Conservation (phyloP, 495 filamentous ascomycete genomes). For the Tuber microsphaerosporum region DNA sequence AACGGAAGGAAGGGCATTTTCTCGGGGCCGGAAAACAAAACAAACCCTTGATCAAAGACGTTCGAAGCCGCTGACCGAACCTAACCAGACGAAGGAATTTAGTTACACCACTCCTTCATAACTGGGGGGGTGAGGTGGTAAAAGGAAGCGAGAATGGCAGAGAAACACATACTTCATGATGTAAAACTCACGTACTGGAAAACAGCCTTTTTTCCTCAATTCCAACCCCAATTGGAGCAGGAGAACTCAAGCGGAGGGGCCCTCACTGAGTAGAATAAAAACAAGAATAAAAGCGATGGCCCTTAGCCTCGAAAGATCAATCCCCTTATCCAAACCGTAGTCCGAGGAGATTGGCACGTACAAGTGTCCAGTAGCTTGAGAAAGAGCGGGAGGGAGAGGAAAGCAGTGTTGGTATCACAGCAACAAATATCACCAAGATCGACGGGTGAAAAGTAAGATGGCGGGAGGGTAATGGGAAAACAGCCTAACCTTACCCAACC, state of each 20-base stretch:
- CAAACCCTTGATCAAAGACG: slow-evolving; percentile 68
- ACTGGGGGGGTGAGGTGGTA: slow-evolving; percentile 1
- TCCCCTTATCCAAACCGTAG: slow-evolving; percentile 19
- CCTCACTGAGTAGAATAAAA: neutral
- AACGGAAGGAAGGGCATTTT: neutral
- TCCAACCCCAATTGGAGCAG: slow-evolving; percentile 3
- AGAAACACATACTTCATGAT: slow-evolving; percentile 34
- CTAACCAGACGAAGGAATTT: slow-evolving; percentile 48
- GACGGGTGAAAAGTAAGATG: slow-evolving; percentile 7
- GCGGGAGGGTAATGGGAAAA: neutral
- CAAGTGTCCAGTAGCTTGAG: neutral
- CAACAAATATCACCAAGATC: slow-evolving; percentile 4
- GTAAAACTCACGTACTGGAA: slow-evolving; percentile 8
- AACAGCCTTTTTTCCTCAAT: slow-evolving; percentile 13
- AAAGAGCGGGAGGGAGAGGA: slow-evolving; percentile 2
- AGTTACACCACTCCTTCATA: slow-evolving; percentile 20
- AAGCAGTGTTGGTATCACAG: neutral
- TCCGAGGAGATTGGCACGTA: slow-evolving; percentile 40
- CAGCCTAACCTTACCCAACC: neutral
- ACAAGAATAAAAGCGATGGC: slow-evolving; percentile 2
- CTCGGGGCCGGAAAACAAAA: neutral
- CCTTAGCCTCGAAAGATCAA: slow-evolving; percentile 11
- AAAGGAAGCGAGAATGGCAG: neutral
- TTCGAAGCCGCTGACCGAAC: slow-evolving; percentile 92
- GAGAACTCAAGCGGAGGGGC: slow-evolving; percentile 10